These are phyloP conservation scores for Chalciporus sphaerocephalus DNA, from an alignment of 768 basidiomycete species.

Conservation along the genomic window DNA sequence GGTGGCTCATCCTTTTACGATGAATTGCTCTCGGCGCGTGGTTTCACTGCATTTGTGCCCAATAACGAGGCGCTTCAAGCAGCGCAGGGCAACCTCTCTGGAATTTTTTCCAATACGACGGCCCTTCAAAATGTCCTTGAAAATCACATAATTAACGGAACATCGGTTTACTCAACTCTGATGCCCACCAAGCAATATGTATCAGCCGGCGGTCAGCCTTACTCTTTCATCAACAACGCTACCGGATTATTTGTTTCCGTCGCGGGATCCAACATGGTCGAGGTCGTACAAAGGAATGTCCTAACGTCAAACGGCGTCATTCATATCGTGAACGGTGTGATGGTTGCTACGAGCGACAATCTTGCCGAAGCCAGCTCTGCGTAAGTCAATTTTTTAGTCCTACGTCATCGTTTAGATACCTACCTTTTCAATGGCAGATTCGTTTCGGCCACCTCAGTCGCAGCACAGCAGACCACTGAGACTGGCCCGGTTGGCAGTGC, in stretches of 20 bases:
- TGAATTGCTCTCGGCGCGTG: conserved; percentile 36
- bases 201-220: conserved; percentile 54
- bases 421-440: conserved; percentile 30
- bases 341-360: conserved; percentile 44
- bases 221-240: conserved; percentile 49
- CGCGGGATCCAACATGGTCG: conserved; percentile 42
- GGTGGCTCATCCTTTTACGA: conserved; percentile 25
- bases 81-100: conserved; percentile 30
- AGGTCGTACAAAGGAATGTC: conserved; percentile 55
- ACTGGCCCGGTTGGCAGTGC: conserved; percentile 40
- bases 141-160: conserved; percentile 70
- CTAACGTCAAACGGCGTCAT: conserved; percentile 65
- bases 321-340: conserved; percentile 55
- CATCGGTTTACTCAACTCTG: conserved; percentile 57
- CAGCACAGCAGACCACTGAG: conserved; percentile 35
- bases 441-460: conserved; percentile 47
- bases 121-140: conserved; percentile 42
- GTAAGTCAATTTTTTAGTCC: conserved; percentile 34
- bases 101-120: conserved; percentile 42
- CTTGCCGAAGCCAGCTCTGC: conserved; percentile 46
- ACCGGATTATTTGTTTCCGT: conserved; percentile 54
- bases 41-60: conserved; percentile 69
- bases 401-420: conserved; percentile 1
- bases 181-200: conserved; percentile 39
- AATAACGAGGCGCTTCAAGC: conserved; percentile 45